Percentiles rank a stretch among this genome's conserved stretches.
Conservation (phyloP, 23 red algal species). For the Gracilaria vermiculophylla region DNA sequence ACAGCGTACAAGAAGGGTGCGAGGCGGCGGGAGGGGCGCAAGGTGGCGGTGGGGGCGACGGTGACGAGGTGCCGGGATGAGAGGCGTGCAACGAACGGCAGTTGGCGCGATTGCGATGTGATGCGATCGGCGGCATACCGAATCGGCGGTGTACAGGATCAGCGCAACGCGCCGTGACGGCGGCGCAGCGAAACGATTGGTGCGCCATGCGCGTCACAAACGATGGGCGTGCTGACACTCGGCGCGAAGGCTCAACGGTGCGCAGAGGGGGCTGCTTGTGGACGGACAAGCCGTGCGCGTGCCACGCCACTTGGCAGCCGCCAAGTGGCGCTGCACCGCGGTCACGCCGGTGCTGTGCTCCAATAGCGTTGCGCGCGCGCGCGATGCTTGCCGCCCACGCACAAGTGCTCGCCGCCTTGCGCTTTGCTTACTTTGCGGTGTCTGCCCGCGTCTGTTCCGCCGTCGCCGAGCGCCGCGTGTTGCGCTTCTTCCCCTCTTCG, state of each 20-base stretch:
- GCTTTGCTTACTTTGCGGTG: no score
- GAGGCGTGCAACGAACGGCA: not conserved
- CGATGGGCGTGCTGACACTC: not conserved
- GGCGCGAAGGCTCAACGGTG: not conserved
- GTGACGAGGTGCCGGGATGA: not conserved
- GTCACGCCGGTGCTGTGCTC: constrained; percentile 16
- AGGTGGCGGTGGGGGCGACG: not conserved
- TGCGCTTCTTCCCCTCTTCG: no score
- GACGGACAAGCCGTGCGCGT: no score
- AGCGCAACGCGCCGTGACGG: no score
- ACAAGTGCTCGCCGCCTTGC: no score
- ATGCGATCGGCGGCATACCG: not conserved
- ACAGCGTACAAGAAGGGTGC: not conserved
- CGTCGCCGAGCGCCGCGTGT: no score
- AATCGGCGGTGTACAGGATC: no score
- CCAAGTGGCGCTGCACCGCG: not conserved
- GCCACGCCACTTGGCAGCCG: not conserved
- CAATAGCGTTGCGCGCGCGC: constrained; percentile 8
- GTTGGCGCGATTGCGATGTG: not conserved
- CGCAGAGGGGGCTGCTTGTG: no score
- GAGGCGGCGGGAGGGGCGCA: not conserved
- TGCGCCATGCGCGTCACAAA: not conserved
- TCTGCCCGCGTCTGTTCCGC: no score
- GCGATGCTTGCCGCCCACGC: not conserved
- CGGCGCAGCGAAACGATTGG: not conserved